Evolutionary conservation across 2,329 filamentous ascomycete species (phyloP), one percentile per base, ranked within the genome.

Genomic region (Colletotrichum navitas): DNA sequence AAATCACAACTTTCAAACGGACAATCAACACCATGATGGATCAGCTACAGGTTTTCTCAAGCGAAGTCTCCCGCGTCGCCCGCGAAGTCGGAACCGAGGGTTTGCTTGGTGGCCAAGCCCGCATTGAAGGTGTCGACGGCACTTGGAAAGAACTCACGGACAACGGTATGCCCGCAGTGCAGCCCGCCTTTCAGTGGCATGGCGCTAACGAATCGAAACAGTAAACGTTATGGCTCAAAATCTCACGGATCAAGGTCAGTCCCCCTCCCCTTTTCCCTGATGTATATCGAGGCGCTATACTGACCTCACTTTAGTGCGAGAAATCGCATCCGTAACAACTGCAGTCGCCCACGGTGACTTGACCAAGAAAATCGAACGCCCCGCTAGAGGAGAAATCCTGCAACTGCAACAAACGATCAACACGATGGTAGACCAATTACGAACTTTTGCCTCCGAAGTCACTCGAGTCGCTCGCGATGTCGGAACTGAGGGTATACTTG

Each of bases 11-110:
- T 12, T 98, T 98, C 86, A 98, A 98, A 84, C 92, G 94, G 77
- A 98, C 95, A 73, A 98, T 98, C 85, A 98, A 98, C 81, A 97
- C 93, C 76, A 98, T 98, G 95, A 97, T 98, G 90, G 95, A 98
- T 80, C 95, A 98, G 82, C 88, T 98, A 71, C 95, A 98, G 80
- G 93, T 97, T 72, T 98, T 98, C 82, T 95, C 95, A 75, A 97
- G 94, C 81, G 95, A 98, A 84, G 95, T 98, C 78, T 98, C 95
- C 43, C 92, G 94, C 76, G 91, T 98, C 76, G 95, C 95, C 64
- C 93, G 94, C 81, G 95, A 98, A 82, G 95, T 98, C 85, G 95
- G 95, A 76, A 98, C 95, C 16, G 95, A 98, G 81, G 95, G 95
- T 79, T 92, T 96, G 74, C 90, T 98, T 52, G 95, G 95, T 77